A percentile compares a stretch with the other conserved stretches of the same genome.
phyloP scores from a whole-genome alignment of 129 eudicot genomes.

The Glebionis coronaria region DNA sequence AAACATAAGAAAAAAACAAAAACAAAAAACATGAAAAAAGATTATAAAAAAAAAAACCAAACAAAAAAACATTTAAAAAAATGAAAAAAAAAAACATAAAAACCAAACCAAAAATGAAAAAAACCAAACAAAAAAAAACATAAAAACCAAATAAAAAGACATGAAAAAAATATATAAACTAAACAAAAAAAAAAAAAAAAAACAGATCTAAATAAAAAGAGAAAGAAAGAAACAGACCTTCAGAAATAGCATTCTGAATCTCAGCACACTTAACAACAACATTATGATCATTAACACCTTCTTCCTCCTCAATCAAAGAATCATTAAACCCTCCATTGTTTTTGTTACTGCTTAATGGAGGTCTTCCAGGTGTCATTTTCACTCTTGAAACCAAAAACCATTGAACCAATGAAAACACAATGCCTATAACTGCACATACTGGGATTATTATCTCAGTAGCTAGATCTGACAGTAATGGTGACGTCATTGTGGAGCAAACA shows the following conservation, averaged over 20 bases:
- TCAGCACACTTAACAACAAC: constrained; percentile 81
- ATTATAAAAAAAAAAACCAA: no score
- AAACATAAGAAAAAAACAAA: background rate
- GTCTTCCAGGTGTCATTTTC: constrained; percentile 53
- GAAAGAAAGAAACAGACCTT: constrained; percentile 56
- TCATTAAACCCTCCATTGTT: constrained; percentile 55
- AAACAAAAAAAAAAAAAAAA: background rate
- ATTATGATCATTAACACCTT: constrained; percentile 69
- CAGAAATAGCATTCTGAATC: constrained; percentile 86
- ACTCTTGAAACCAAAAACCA: constrained; percentile 76
- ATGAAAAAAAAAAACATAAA: background rate
- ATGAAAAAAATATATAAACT: no score
- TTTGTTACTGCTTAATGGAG: constrained; percentile 26
- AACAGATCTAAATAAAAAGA: background rate
- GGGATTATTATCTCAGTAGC: constrained; percentile 79
- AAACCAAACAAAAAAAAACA: background rate
- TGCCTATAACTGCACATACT: constrained; percentile 76
- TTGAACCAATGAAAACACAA: constrained; percentile 66
- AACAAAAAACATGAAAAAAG: no score
- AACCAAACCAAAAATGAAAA: no score
- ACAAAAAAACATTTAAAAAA: no score
- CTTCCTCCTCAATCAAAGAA: constrained; percentile 85
- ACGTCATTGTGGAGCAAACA: constrained; percentile 27
- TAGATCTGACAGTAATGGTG: constrained; percentile 70
- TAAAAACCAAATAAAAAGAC: background rate